Evolutionary conservation across 2,329 filamentous ascomycete genomes (phyloP).

Genomic region (Pseudocercospora crystallina): DNA sequence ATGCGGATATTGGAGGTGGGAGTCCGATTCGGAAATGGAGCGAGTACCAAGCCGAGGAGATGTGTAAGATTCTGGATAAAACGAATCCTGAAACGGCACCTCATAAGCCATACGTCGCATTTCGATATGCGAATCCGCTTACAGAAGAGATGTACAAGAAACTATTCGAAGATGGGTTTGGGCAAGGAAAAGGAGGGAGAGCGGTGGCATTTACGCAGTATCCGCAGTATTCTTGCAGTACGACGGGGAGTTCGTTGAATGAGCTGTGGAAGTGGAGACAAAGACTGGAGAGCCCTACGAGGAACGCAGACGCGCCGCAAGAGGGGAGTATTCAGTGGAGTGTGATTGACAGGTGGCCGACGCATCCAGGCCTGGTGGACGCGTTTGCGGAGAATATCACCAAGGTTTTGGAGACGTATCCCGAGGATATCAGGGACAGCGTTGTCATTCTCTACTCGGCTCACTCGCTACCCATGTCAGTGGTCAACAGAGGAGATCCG

Average conservation of each 20-base stretch:
- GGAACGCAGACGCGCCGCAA: slow-evolving; percentile 49
- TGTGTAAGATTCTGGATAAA: slow-evolving; percentile 95
- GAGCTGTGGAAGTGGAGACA: slow-evolving; percentile 98
- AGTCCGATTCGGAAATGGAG: slow-evolving; percentile 98
- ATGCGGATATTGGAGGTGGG: slow-evolving; percentile 92
- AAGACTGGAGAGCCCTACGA: slow-evolving; percentile 62
- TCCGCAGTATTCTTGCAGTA: slow-evolving; percentile 97
- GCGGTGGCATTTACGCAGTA: slow-evolving; percentile 98
- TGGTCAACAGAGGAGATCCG: slow-evolving; percentile 93
- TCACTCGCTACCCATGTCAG: slow-evolving; percentile 93
- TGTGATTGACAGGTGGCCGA: slow-evolving; percentile 96
- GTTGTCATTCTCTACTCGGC: slow-evolving; percentile 87
- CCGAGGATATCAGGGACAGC: slow-evolving; percentile 72
- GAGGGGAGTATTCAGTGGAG: slow-evolving; percentile 85
- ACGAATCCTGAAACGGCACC: slow-evolving; percentile 91
- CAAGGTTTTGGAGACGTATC: slow-evolving; percentile 78
- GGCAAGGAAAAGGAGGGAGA: slow-evolving; percentile 81
- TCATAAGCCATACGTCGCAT: slow-evolving; percentile 96
- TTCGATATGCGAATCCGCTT: slow-evolving; percentile 88
- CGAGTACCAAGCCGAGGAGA: slow-evolving; percentile 87
- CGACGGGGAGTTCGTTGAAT: slow-evolving; percentile 92
- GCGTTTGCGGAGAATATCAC: slow-evolving; percentile 93
- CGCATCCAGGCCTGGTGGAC: slow-evolving; percentile 84
- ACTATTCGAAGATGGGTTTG: slow-evolving; percentile 85
- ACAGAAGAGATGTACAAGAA: slow-evolving; percentile 91